Conservation (phyloP, 2,329 filamentous ascomycete species). For the Fusarium napiforme region DNA sequence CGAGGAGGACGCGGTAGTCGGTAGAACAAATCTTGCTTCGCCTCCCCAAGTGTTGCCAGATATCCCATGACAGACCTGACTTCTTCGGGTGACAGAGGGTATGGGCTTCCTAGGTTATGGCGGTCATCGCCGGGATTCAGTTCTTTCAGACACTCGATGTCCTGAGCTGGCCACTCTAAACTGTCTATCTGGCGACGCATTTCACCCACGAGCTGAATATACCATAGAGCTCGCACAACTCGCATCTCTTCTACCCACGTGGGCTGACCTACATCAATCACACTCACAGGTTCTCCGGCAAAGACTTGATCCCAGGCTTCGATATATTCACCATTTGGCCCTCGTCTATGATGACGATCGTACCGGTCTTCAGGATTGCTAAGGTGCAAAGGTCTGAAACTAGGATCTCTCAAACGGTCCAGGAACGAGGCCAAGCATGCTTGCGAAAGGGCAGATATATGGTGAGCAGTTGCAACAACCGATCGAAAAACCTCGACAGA, state of each 20-base stretch:
- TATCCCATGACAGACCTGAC: conserved; percentile 14
- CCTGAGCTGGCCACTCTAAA: background rate
- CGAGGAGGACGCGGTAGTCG: background rate
- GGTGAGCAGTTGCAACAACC: conserved; percentile 27
- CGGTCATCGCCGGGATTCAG: too few species aligned
- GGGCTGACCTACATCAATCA: conserved; percentile 25
- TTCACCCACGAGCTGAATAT: conserved; percentile 29
- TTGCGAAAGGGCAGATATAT: conserved; percentile 32
- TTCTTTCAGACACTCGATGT: background rate
- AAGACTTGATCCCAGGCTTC: conserved; percentile 20
- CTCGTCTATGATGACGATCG: too few species aligned
- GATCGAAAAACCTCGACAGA: conserved; percentile 21
- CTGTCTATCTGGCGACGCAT: background rate
- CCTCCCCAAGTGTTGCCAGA: background rate
- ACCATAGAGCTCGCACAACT: conserved; percentile 35
- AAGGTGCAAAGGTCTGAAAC: conserved; percentile 3
- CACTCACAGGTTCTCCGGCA: background rate
- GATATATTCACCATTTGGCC: background rate
- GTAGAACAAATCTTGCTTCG: conserved; percentile 5
- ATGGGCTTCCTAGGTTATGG: too few species aligned
- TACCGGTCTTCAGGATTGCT: too few species aligned
- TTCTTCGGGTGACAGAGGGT: background rate
- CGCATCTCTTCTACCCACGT: conserved; percentile 43
- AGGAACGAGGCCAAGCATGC: conserved; percentile 35
- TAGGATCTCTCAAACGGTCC: conserved; percentile 14